phyloP scores from a whole-genome alignment of 805 yeast genomes.

The Zygotorulaspora florentina region DNA sequence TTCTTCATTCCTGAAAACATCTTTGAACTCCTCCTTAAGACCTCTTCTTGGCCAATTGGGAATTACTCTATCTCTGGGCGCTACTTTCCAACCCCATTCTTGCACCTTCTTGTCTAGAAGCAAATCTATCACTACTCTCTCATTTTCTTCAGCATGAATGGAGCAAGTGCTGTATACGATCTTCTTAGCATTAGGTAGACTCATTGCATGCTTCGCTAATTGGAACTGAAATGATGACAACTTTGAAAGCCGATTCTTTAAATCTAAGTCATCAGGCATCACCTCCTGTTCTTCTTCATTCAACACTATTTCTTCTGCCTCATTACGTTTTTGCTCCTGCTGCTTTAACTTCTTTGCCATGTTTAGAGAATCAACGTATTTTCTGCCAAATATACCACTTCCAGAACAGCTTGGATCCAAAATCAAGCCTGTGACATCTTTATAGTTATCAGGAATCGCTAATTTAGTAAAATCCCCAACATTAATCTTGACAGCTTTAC shows the following conservation, averaged over 20 bases:
- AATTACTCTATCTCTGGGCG: slow-evolving; percentile 55
- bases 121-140: slow-evolving; percentile 79
- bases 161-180: slow-evolving; percentile 96
- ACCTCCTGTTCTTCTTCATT: slow-evolving; percentile 47
- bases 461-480: slow-evolving; percentile 45
- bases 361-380: slow-evolving; percentile 47
- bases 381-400: slow-evolving; percentile 93
- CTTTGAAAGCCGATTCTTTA: slow-evolving; percentile 46
- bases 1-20: slow-evolving; percentile 41
- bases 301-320: slow-evolving; percentile 24
- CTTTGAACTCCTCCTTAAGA: slow-evolving; percentile 56
- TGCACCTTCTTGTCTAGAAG: slow-evolving; percentile 62
- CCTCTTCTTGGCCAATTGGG: slow-evolving; percentile 91
- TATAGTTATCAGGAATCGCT: slow-evolving; percentile 48
- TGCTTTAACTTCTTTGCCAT: slow-evolving; percentile 22
- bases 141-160: slow-evolving; percentile 89
- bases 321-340: slow-evolving; percentile 9
- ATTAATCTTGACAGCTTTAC: slow-evolving; percentile 41
- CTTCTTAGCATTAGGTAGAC: slow-evolving; percentile 68
- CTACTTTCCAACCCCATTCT: slow-evolving; percentile 69
- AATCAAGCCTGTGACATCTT: slow-evolving; percentile 69
- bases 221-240: slow-evolving; percentile 82
- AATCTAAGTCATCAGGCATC: slow-evolving; percentile 43
- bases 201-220: slow-evolving; percentile 83
- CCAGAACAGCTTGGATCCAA: slow-evolving; percentile 99